phyloP scores from a whole-genome alignment of 371 early-diverging fungal species.

The Rhizopus stolonifer region DNA sequence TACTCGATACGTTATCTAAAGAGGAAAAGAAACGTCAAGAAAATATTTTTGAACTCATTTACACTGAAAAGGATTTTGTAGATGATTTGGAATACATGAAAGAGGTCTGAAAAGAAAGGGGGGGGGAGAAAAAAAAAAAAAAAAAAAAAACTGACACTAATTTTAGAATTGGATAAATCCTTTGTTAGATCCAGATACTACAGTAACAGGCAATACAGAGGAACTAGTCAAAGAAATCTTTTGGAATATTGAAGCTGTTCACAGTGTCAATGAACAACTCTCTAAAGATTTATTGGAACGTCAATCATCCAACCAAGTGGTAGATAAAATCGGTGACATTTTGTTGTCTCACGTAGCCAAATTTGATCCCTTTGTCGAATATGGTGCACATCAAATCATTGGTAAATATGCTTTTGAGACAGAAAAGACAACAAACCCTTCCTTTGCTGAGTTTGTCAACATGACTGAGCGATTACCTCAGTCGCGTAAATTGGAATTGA shows the following conservation, averaged over 20 bases:
- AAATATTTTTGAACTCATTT: slow-evolving; percentile 89
- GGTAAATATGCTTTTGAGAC: slow-evolving; percentile 81
- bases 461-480: slow-evolving; percentile 74
- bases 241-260: slow-evolving; percentile 77
- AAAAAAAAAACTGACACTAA: background rate
- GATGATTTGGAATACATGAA: slow-evolving; percentile 61
- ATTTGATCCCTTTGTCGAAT: slow-evolving; percentile 82
- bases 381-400: slow-evolving; percentile 87
- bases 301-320: slow-evolving; percentile 70
- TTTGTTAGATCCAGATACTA: slow-evolving; percentile 59
- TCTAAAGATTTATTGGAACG: slow-evolving; percentile 64
- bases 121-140: too few species aligned
- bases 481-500: slow-evolving; percentile 78
- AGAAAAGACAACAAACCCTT: slow-evolving; percentile 68
- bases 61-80: slow-evolving; percentile 91
- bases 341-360: slow-evolving; percentile 70
- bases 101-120: slow-evolving; percentile 45
- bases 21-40: slow-evolving; percentile 92
- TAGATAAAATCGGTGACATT: slow-evolving; percentile 85
- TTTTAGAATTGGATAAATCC: slow-evolving; percentile 73
- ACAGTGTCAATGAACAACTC: slow-evolving; percentile 67
- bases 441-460: slow-evolving; percentile 74
- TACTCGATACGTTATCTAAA: slow-evolving; percentile 66
- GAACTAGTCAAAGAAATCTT: slow-evolving; percentile 77
- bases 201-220: slow-evolving; percentile 49